Conservation (phyloP, 257 asterid genomes). For the Echites panduratus region DNA sequence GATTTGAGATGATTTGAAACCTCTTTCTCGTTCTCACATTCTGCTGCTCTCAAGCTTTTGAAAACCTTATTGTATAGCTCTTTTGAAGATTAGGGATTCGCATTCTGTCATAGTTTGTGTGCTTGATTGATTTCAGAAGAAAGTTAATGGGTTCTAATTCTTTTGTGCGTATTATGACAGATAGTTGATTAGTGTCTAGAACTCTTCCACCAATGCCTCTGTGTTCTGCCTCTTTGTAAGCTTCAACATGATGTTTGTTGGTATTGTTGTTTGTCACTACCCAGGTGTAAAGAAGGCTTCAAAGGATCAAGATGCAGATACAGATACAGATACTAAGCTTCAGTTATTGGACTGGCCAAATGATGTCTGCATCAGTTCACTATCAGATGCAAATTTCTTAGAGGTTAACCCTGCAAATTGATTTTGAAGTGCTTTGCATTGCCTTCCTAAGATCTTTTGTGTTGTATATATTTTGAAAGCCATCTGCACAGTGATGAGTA, state of each 20-base stretch:
- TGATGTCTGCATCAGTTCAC: slow-evolving; percentile 30
- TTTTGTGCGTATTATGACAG: not conserved
- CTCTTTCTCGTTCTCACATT: not conserved
- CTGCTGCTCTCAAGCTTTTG: not conserved
- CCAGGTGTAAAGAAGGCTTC: slow-evolving; percentile 40
- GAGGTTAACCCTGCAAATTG: slow-evolving; percentile 29
- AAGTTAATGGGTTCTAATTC: not conserved
- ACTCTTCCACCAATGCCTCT: not conserved
- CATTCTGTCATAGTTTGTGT: not conserved
- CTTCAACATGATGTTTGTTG: not conserved
- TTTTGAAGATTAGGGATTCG: not conserved
- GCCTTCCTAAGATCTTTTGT: not conserved
- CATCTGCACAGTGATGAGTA: too few relatives aligned
- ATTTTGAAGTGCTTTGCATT: slow-evolving; percentile 4
- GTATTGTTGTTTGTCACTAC: slow-evolving; percentile 1
- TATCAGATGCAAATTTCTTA: slow-evolving; percentile 40
- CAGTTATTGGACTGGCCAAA: slow-evolving; percentile 30
- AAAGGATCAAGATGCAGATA: slow-evolving; percentile 22
- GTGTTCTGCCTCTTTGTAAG: not conserved
- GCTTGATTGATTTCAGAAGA: not conserved
- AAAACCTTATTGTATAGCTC: not conserved
- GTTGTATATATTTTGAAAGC: not conserved
- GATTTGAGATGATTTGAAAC: not conserved
- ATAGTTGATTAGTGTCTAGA: not conserved
- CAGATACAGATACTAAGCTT: slow-evolving; percentile 28